Evolutionary conservation across 805 yeast genomes (phyloP), one percentile per base, ranked within the genome.

Genomic region (Metschnikowia similis): DNA sequence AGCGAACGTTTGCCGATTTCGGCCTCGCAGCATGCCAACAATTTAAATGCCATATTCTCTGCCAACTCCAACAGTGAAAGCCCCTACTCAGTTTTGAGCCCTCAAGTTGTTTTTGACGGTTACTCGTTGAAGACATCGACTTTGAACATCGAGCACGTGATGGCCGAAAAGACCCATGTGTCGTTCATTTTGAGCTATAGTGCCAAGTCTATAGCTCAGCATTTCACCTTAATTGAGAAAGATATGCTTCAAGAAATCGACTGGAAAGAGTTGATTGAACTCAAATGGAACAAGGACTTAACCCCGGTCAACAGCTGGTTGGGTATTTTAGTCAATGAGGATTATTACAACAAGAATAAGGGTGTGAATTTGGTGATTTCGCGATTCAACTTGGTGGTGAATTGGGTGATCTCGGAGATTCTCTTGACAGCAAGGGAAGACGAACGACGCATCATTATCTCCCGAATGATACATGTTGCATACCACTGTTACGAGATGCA

Each of bases 391-490:
- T 70, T 92, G 51, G 84, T 88, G 71, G 91, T 88, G 6, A 89
- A 88, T 59, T 92, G 98, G 98, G 83, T 91, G 37, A 82, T 88
- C 32, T 88, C 96, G 0, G 97, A 92, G 69, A 81, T 94, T 48
- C 66, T 89, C 13, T 70, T 92, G 52, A 89, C 96, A 8, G 75
- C 74, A 49, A 71, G 76, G 39, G 72, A 79, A 27, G 73, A 71
- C 2, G 80, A 88, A 56, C 75, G 92, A 56, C 80, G 83, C 39
- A 75, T 81, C 49, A 77, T 91, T 1, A 79, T 91, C n/a, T 83
- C 89, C n/a, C 75, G 92, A 56, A 89, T 87, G 59, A 89, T 92
- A 51, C 96, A 89, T 58, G 71, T 92, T 48, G 97, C 96, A 0
- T 83, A 84, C 49, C 81, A 83, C 56, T 85, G 96, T 64, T 75